Evolutionary conservation across 2,329 filamentous ascomycete species (phyloP).

Genomic region (Incumbomyces lentus): DNA sequence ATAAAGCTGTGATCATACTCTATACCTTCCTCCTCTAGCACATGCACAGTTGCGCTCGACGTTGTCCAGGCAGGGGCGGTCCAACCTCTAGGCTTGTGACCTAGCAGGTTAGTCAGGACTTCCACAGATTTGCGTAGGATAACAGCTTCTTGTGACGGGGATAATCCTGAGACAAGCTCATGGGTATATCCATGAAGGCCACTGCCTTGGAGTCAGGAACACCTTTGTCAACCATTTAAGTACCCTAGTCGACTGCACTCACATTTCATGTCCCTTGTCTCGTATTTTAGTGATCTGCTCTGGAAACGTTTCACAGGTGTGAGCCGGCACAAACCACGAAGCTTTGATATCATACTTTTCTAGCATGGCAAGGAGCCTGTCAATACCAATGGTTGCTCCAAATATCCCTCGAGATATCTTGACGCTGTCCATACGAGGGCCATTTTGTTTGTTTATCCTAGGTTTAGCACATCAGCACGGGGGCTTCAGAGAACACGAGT

Average conservation of each 20-base stretch:
- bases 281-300: slow-evolving; percentile 26
- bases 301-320: slow-evolving; percentile 48
- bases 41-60: slow-evolving; percentile 28
- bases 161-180: slow-evolving; percentile 27
- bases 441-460: slow-evolving; percentile 31
- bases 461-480: neutral
- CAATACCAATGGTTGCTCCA: slow-evolving; percentile 19
- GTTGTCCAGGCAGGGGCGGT: slow-evolving; percentile 36
- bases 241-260: neutral
- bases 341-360: slow-evolving; percentile 37
- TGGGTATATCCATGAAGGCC: slow-evolving; percentile 37
- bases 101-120: slow-evolving; percentile 29
- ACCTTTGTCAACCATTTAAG: no score
- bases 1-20: slow-evolving; percentile 40
- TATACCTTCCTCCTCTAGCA: slow-evolving; percentile 34
- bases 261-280: slow-evolving; percentile 34
- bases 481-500: neutral
- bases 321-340: slow-evolving; percentile 51
- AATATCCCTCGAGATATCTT: slow-evolving; percentile 21
- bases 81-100: slow-evolving; percentile 33
- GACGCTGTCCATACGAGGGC: slow-evolving; percentile 26
- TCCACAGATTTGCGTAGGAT: slow-evolving; percentile 31
- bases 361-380: slow-evolving; percentile 30
- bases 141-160: slow-evolving; percentile 26
- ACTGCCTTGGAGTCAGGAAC: slow-evolving; percentile 9